Conservation (phyloP, 148 eudicot genomes). For the Dysphania ambrosioides region DNA sequence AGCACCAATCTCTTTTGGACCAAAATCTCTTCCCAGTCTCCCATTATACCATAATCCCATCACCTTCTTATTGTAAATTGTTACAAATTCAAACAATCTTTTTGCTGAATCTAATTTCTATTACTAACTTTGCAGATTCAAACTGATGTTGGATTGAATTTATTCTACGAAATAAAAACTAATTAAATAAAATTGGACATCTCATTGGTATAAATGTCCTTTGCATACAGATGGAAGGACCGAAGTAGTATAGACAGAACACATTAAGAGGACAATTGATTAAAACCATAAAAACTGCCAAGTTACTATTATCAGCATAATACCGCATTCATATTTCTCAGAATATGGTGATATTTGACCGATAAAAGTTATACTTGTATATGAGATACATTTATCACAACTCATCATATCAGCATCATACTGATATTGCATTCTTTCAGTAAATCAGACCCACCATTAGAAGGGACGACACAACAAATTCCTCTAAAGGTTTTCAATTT, state of each 20-base stretch:
- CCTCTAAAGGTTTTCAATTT: constrained; percentile 9
- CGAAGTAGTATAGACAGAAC: too few relatives aligned
- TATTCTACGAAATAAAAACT: too few relatives aligned
- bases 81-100: too few relatives aligned
- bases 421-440: not conserved
- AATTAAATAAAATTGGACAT: too few relatives aligned
- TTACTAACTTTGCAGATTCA: too few relatives aligned
- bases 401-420: not conserved
- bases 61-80: too few relatives aligned
- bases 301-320: not conserved
- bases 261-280: not conserved
- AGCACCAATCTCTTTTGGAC: too few relatives aligned
- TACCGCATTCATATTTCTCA: not conserved
- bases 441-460: not conserved
- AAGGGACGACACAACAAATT: constrained; percentile 1
- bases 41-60: too few relatives aligned
- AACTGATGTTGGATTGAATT: too few relatives aligned
- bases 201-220: not conserved
- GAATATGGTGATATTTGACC: not conserved
- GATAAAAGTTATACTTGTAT: not conserved
- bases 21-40: too few relatives aligned
- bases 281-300: not conserved
- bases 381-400: not conserved
- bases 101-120: too few relatives aligned
- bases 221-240: not conserved